phyloP scores from a whole-genome alignment of 2,329 filamentous ascomycete species.

The Aspergillus ustus region DNA sequence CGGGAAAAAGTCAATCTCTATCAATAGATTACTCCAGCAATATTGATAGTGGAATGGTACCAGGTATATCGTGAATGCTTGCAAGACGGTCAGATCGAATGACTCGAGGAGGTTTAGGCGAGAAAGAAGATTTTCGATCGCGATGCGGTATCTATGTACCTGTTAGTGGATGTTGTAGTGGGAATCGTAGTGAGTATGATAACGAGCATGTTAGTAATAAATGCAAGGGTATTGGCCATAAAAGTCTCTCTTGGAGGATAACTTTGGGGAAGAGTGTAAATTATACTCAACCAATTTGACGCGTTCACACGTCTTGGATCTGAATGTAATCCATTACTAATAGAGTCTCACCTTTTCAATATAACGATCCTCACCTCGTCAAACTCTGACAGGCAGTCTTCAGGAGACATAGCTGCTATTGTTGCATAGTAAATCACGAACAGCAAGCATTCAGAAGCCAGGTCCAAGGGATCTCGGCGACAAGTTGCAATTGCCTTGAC shows the following conservation, averaged over 20 bases:
- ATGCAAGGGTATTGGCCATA: too few relatives aligned
- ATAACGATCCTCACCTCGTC: slow-evolving; percentile 15
- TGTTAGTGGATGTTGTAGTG: too few relatives aligned
- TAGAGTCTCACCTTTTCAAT: slow-evolving; percentile 19
- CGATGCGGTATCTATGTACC: slow-evolving; percentile 23
- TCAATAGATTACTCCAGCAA: not conserved
- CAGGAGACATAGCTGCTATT: slow-evolving; percentile 18
- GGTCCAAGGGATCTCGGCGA: not conserved
- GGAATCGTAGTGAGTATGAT: too few relatives aligned
- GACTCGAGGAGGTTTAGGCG: slow-evolving; percentile 18
- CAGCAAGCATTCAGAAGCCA: slow-evolving; percentile 20
- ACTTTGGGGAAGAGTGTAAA: too few relatives aligned
- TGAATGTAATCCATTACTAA: not conserved
- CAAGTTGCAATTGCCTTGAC: slow-evolving; percentile 44
- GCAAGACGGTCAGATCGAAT: slow-evolving; percentile 23
- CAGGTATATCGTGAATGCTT: slow-evolving; percentile 28
- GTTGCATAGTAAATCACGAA: slow-evolving; percentile 27
- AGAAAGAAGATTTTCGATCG: slow-evolving; percentile 22
- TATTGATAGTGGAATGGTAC: slow-evolving; percentile 10
- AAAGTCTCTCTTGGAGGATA: too few relatives aligned
- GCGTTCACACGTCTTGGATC: not conserved
- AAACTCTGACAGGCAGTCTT: slow-evolving; percentile 20
- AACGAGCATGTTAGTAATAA: too few relatives aligned
- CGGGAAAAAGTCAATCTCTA: too few relatives aligned
- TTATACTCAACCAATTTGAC: too few relatives aligned